Percentiles rank a stretch among this genome's conserved stretches.
Conservation (phyloP, 2,329 filamentous ascomycete genomes). For the Truncatella angustata region DNA sequence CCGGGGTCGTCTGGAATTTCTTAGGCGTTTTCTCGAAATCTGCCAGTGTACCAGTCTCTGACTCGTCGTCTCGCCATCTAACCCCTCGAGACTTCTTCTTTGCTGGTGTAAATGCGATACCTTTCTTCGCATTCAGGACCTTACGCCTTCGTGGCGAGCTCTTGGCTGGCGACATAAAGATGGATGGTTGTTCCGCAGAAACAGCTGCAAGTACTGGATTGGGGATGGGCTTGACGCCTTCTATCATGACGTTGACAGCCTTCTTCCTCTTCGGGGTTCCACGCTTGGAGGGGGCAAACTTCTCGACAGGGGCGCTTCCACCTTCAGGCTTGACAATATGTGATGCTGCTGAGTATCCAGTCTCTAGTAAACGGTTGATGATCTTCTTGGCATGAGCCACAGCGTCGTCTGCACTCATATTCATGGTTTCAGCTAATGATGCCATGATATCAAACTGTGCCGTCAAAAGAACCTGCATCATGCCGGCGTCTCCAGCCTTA, state of each 20-base stretch:
- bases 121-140: constrained; percentile 61
- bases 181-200: constrained; percentile 30
- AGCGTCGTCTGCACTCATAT: constrained; percentile 81
- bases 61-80: constrained; percentile 86
- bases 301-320: constrained; percentile 56
- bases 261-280: constrained; percentile 78
- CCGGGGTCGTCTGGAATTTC: constrained; percentile 59
- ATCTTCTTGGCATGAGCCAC: constrained; percentile 75
- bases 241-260: constrained; percentile 34
- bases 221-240: constrained; percentile 41
- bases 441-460: constrained; percentile 91
- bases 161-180: constrained; percentile 66
- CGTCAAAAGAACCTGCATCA: constrained; percentile 79
- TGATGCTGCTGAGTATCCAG: constrained; percentile 70
- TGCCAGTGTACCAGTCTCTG: constrained; percentile 77
- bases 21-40: constrained; percentile 92
- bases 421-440: constrained; percentile 76
- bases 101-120: constrained; percentile 76
- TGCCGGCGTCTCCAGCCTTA: constrained; percentile 71
- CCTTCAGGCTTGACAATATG: constrained; percentile 92
- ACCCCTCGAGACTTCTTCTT: constrained; percentile 78
- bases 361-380: constrained; percentile 74
- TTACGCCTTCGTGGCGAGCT: constrained; percentile 80
- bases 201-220: constrained; percentile 39
- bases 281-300: constrained; percentile 66